Percentiles rank a stretch among this genome's conserved stretches.
phyloP scores from a whole-genome alignment of 1,284 basidiomycete species.

The Rhodotorula mucilaginosa region DNA sequence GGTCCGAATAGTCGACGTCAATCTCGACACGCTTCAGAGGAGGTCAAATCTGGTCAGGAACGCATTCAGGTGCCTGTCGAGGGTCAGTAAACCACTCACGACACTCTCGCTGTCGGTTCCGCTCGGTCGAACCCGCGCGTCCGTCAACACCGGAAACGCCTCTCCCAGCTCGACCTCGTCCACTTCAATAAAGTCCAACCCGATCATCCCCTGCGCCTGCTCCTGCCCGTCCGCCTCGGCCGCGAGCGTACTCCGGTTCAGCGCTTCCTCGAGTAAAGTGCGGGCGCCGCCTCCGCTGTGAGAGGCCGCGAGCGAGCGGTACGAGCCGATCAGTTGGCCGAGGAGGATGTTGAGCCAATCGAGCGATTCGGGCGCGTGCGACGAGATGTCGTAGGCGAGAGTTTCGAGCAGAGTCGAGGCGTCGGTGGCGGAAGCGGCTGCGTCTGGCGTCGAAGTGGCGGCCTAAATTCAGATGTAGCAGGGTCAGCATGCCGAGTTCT shows the following conservation, averaged over 20 bases:
- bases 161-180: conserved; percentile 56
- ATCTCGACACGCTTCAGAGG: conserved; percentile 54
- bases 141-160: conserved; percentile 51
- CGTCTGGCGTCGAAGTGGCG: conserved; percentile 41
- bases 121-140: conserved; percentile 57
- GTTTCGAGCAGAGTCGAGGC: conserved; percentile 52
- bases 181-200: conserved; percentile 51
- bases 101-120: conserved; percentile 55
- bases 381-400: conserved; percentile 55
- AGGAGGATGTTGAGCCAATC: conserved; percentile 60
- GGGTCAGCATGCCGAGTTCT: background rate
- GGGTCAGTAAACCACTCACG: conserved; percentile 44
- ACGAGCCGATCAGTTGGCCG: conserved; percentile 53
- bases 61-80: background rate
- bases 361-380: conserved; percentile 55
- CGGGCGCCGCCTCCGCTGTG: conserved; percentile 38
- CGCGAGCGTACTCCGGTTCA: conserved; percentile 32
- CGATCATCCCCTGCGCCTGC: conserved; percentile 31
- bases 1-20: conserved; percentile 58
- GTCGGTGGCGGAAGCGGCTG: conserved; percentile 45
- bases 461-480: conserved; percentile 1
- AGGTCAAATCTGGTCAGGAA: background rate
- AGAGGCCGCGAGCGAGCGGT: conserved; percentile 42
- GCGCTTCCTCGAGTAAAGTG: conserved; percentile 39
- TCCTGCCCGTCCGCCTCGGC: conserved; percentile 9